Evolutionary conservation across 768 basidiomycete species (phyloP).

Genomic region (Lanmaoa pseudosensibilis): DNA sequence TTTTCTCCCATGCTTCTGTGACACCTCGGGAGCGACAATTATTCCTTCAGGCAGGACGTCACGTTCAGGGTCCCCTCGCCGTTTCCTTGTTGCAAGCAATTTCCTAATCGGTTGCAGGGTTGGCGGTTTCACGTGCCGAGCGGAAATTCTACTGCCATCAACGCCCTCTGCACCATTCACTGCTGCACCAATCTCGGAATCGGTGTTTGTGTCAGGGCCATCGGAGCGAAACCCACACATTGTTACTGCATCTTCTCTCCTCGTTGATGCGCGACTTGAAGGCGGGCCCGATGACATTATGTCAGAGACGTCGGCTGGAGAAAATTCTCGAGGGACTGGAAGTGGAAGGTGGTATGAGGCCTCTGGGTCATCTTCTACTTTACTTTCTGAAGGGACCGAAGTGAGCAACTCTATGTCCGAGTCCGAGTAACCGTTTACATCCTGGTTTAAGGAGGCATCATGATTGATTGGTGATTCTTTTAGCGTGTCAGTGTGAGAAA

Average conservation of each 20-base stretch:
- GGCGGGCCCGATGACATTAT: not conserved
- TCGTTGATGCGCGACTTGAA: not conserved
- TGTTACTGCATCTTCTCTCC: not conserved
- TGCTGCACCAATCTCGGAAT: slow-evolving; percentile 8
- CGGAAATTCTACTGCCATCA: not conserved
- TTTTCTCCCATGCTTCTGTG: slow-evolving; percentile 10
- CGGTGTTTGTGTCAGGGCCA: not conserved
- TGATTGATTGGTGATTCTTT: not conserved
- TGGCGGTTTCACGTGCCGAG: slow-evolving; percentile 1
- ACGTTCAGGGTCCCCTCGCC: slow-evolving; percentile 3
- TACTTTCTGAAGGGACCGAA: slow-evolving; percentile 3
- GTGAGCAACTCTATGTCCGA: slow-evolving; percentile 15
- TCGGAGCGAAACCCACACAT: not conserved
- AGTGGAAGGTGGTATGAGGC: not conserved
- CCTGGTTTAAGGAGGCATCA: not conserved
- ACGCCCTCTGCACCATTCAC: not conserved
- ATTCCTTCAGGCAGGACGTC: slow-evolving; percentile 1
- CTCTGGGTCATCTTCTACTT: not conserved
- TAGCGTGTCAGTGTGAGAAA: not conserved
- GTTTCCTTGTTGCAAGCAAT: slow-evolving; percentile 9
- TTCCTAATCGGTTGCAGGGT: slow-evolving; percentile 18
- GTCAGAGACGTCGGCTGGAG: not conserved
- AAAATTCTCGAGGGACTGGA: slow-evolving; percentile 1
- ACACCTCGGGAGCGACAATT: not conserved
- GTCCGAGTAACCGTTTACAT: slow-evolving; percentile 5